Evolutionary conservation across 2,329 filamentous ascomycete species (phyloP), one percentile per base, ranked within the genome.

Genomic region (Verticillium nubilum): DNA sequence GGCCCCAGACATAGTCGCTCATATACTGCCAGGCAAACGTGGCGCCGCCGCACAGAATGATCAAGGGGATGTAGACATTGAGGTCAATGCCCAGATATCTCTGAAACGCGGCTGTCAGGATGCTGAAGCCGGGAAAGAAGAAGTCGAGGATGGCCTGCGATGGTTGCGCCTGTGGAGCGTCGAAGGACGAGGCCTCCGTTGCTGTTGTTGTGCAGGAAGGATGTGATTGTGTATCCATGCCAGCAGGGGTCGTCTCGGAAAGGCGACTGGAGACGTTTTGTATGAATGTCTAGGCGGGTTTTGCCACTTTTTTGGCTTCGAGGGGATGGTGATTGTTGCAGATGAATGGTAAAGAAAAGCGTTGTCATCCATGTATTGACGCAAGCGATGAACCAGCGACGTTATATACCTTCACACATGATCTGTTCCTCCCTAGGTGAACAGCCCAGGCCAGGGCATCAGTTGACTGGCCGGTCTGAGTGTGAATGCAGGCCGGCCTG

Each of bases 101-200:
- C 19, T 82, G 75, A 3, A 86, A 67, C 2, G 80, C 75, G 1
- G 77, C 74, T 0, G 83, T 81, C 58, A 87, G 72, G 59, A 85
- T 70, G 7, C 84, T 83, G 69, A 88, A 87, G 19, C 87, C 86
- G 0, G 87, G 87, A 65, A 90, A 82, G 69, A 90, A 80, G 62
- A 80, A 79, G 67, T 90, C 86, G 31, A 90, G 74, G 15, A 86
- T 70, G 57, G 70, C 77, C 9, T 47, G 42, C 12, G 42, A 47
- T 6, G 42, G 42, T 23, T 47, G 42, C 17, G 42, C 42, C 12
- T 47, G 42, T 10, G 42, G 42, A 19, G 42, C 42, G 19, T 47
- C 42, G 25, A 47, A 47, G 19, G 42, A 47, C 42, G 42, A 47
- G 19, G 42, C n/a, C 42, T 25, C 19, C 13, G 42, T 47, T 7